Conservation (phyloP, 768 basidiomycete species). For the Cantharellus cinnabarinus region DNA sequence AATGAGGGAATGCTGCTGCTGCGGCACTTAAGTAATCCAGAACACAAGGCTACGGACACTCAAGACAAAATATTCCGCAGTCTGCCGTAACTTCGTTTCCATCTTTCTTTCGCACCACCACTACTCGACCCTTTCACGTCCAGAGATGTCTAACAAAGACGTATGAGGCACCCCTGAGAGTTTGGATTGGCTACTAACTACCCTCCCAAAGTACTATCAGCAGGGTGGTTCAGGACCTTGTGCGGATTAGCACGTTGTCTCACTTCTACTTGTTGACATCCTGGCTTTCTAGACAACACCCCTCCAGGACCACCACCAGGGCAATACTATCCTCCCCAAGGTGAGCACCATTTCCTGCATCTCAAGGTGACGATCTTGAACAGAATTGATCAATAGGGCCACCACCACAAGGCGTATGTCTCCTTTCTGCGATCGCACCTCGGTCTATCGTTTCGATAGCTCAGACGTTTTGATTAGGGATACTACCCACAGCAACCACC, state of each 20-base stretch:
- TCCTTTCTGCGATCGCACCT: not conserved
- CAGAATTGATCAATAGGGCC: not conserved
- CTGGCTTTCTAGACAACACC: not conserved
- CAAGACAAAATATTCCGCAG: not conserved
- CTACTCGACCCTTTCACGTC: not conserved
- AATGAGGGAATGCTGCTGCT: not conserved
- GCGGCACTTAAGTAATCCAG: not conserved
- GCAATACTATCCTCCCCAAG: constrained; percentile 1
- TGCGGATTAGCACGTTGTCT: not conserved
- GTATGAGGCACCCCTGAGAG: not conserved
- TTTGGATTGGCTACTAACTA: not conserved
- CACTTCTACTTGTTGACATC: not conserved
- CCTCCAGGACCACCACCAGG: not conserved
- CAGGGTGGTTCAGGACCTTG: not conserved
- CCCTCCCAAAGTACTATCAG: not conserved
- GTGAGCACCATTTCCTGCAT: not conserved
- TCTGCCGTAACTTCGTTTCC: not conserved
- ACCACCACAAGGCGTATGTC: constrained; percentile 1
- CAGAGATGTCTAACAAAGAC: not conserved
- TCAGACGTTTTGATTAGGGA: not conserved
- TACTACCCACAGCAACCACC: not conserved
- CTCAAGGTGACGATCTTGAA: not conserved
- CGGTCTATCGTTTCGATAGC: not conserved
- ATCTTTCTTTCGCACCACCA: not conserved
- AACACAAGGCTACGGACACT: not conserved